A percentile compares a stretch with the other conserved stretches of the same genome.
Conservation (phyloP, 345 rosid species). For the Cardamine chenopodiifolia region DNA sequence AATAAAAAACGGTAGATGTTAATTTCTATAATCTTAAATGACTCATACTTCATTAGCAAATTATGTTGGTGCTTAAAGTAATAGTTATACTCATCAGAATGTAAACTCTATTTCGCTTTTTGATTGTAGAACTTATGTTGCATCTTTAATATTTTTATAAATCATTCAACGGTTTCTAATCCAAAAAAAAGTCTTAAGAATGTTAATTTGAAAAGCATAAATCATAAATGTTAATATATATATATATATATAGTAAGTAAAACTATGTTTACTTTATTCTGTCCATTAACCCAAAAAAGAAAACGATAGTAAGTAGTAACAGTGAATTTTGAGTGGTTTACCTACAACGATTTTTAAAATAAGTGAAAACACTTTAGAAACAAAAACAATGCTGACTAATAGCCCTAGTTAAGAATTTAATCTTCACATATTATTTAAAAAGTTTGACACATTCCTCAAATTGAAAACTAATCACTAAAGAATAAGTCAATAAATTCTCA, state of each 20-base stretch:
- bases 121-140: neutral
- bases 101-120: neutral
- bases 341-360: neutral
- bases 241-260: neutral
- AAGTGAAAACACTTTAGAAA: neutral
- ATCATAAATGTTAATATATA: neutral
- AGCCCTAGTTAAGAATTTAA: neutral
- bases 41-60: neutral
- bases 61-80: neutral
- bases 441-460: neutral
- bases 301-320: neutral
- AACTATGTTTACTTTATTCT: neutral
- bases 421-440: neutral
- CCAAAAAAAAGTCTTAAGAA: neutral
- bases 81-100: neutral
- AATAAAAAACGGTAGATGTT: neutral
- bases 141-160: neutral
- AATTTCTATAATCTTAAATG: neutral
- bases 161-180: neutral
- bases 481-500: constrained; percentile 1
- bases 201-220: neutral
- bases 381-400: neutral
- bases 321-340: constrained; percentile 9
- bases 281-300: neutral
- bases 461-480: neutral